Evolutionary conservation across 129 eudicot species (phyloP).

Genomic region (Ambrosia artemisiifolia): DNA sequence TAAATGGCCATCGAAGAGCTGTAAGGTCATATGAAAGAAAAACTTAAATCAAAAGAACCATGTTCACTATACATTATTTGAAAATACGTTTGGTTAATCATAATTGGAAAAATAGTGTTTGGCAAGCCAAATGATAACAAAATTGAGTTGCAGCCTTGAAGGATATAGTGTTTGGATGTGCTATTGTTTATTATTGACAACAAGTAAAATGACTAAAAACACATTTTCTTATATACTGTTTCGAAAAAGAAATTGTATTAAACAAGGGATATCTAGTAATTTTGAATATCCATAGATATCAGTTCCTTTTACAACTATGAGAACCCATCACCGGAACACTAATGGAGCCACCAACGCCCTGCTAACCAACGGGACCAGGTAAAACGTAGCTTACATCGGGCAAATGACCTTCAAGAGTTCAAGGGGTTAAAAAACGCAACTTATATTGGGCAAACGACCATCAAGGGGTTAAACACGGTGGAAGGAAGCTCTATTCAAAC

Average conservation of each 20-base stretch:
- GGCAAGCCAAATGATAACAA: neutral
- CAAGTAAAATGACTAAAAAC: neutral
- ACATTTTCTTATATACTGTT: neutral
- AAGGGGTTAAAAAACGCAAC: too few relatives aligned
- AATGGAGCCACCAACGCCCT: too few relatives aligned
- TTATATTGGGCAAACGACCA: too few relatives aligned
- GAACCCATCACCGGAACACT: too few relatives aligned
- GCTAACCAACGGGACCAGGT: too few relatives aligned
- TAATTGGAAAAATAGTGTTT: neutral
- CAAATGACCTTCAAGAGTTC: too few relatives aligned
- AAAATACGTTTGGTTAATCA: neutral
- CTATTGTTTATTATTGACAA: neutral
- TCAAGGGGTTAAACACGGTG: too few relatives aligned
- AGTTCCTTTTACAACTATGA: too few relatives aligned
- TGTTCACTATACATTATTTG: neutral
- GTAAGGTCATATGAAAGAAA: conserved; percentile 17
- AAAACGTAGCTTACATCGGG: too few relatives aligned
- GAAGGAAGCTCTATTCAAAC: too few relatives aligned
- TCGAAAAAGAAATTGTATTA: neutral
- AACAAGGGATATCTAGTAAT: too few relatives aligned
- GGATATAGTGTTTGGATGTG: neutral
- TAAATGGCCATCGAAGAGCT: conserved; percentile 87
- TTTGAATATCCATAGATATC: too few relatives aligned
- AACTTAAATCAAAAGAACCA: neutral
- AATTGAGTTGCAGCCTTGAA: neutral